Percentiles rank a stretch among this genome's conserved stretches.
These are phyloP conservation scores for Arthrinium phaeospermum DNA, from an alignment of 2,329 filamentous ascomycete genomes.

Conservation along the genomic window DNA sequence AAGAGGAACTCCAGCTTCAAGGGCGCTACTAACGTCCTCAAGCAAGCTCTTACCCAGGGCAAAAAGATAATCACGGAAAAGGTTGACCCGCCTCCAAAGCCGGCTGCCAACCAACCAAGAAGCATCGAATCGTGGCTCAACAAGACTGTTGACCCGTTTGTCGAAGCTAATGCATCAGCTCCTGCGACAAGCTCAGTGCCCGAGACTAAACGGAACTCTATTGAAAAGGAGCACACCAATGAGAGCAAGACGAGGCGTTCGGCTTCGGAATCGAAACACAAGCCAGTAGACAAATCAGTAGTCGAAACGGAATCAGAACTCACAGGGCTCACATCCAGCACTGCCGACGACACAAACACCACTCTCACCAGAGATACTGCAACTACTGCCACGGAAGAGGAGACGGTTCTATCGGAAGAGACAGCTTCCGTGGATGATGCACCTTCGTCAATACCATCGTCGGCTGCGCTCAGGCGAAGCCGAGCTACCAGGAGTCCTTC, in stretches of 20 bases:
- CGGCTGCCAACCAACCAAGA: slow-evolving; percentile 61
- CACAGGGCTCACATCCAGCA: slow-evolving; percentile 15
- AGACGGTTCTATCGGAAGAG: slow-evolving; percentile 13
- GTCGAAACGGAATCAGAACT: slow-evolving; percentile 13
- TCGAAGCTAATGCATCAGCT: slow-evolving; percentile 46
- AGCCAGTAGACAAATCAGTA: slow-evolving; percentile 27
- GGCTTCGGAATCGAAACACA: slow-evolving; percentile 29
- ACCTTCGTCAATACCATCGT: neutral
- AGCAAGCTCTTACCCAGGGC: slow-evolving; percentile 67
- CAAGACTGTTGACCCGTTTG: slow-evolving; percentile 66
- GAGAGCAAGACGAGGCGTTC: slow-evolving; percentile 37
- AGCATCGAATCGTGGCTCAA: slow-evolving; percentile 72
- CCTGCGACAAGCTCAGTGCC: slow-evolving; percentile 21
- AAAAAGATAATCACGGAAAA: slow-evolving; percentile 70
- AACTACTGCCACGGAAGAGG: slow-evolving; percentile 10
- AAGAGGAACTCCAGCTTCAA: slow-evolving; percentile 64
- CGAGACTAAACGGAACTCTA: slow-evolving; percentile 40
- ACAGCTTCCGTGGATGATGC: slow-evolving; percentile 1
- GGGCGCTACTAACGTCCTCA: slow-evolving; percentile 65
- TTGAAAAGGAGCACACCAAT: slow-evolving; percentile 43
- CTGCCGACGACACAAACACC: slow-evolving; percentile 14
- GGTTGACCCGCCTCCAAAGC: slow-evolving; percentile 58
- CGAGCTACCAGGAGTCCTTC: slow-evolving; percentile 58
- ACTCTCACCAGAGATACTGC: slow-evolving; percentile 10
- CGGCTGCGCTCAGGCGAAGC: slow-evolving; percentile 56